Conservation (phyloP, 352 stramenopile genomes). For the Phytophthora rubi region DNA sequence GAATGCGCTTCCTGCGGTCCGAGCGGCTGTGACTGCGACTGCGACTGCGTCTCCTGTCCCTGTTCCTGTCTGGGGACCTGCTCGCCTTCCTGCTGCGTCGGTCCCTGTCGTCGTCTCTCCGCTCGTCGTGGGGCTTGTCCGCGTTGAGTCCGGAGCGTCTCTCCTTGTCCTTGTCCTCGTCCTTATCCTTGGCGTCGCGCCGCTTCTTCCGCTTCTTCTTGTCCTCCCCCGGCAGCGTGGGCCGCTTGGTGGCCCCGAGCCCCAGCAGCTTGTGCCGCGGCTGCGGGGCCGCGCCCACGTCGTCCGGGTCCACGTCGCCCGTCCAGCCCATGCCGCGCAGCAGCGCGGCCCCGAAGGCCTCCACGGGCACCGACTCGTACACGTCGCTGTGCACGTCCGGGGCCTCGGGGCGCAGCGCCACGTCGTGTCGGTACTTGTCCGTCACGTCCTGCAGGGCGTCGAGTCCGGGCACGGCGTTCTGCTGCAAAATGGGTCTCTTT, state of each 20-base stretch:
- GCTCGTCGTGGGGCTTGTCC: slow-evolving; percentile 9
- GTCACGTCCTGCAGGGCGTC: slow-evolving; percentile 73
- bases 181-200: slow-evolving; percentile 11
- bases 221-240: slow-evolving; percentile 48
- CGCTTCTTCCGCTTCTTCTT: slow-evolving; percentile 53
- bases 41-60: slow-evolving; percentile 11
- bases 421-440: slow-evolving; percentile 86
- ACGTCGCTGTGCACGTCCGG: slow-evolving; percentile 83
- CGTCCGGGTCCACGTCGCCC: slow-evolving; percentile 63
- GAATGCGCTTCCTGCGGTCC: too few species aligned
- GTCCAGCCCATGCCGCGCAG: slow-evolving; percentile 98
- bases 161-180: slow-evolving; percentile 7
- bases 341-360: slow-evolving; percentile 96
- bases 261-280: slow-evolving; percentile 92
- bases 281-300: slow-evolving; percentile 53
- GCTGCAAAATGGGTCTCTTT: slow-evolving; percentile 68
- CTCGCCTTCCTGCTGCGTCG: slow-evolving; percentile 2
- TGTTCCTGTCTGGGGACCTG: too few species aligned
- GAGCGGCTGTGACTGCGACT: slow-evolving; percentile 2
- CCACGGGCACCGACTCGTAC: slow-evolving; percentile 91
- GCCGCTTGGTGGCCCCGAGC: slow-evolving; percentile 89
- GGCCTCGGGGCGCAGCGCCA: slow-evolving; percentile 80
- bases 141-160: slow-evolving; percentile 16
- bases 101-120: background rate
- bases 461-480: slow-evolving; percentile 77